Percentiles rank a stretch among this genome's conserved stretches.
These are phyloP conservation scores for Phytophthora syringae DNA, from an alignment of 352 stramenopile genomes.

Conservation along the genomic window DNA sequence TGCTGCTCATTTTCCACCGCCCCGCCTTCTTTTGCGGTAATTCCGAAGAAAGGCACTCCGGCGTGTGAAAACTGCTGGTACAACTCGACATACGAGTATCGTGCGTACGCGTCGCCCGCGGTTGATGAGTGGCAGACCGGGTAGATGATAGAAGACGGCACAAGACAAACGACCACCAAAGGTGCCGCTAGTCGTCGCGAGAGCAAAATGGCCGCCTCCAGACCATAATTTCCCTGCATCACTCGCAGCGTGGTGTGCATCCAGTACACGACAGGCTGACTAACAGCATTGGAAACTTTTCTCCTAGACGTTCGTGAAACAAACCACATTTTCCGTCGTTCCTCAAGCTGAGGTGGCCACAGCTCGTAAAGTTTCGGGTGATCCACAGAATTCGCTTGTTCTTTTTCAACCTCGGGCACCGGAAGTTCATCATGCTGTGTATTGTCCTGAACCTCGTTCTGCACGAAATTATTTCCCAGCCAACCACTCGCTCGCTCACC, in stretches of 20 bases:
- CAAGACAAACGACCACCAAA: slow-evolving; percentile 53
- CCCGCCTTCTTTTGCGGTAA: slow-evolving; percentile 38
- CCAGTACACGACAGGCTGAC: slow-evolving; percentile 67
- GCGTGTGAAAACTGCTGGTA: slow-evolving; percentile 49
- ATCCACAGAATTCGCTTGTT: slow-evolving; percentile 9
- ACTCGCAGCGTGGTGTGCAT: slow-evolving; percentile 66
- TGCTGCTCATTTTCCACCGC: not conserved
- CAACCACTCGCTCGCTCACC: slow-evolving; percentile 33
- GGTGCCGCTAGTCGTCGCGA: slow-evolving; percentile 49
- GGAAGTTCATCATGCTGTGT: not conserved
- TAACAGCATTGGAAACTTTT: not conserved
- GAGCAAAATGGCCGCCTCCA: slow-evolving; percentile 57
- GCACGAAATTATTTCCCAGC: slow-evolving; percentile 14
- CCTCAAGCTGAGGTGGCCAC: slow-evolving; percentile 58
- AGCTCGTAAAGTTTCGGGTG: slow-evolving; percentile 36
- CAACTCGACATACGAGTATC: slow-evolving; percentile 60
- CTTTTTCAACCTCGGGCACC: slow-evolving; percentile 6
- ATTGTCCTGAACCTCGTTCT: slow-evolving; percentile 1
- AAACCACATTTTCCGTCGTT: slow-evolving; percentile 55
- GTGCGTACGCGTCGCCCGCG: slow-evolving; percentile 61
- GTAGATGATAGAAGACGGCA: slow-evolving; percentile 56
- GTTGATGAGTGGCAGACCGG: slow-evolving; percentile 61
- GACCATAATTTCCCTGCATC: slow-evolving; percentile 66
- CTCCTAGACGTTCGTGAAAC: slow-evolving; percentile 17
- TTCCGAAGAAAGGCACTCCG: slow-evolving; percentile 50